Base-by-base conservation (phyloP, 352 stramenopile genomes). In the Lagenidium giganteum region DNA sequence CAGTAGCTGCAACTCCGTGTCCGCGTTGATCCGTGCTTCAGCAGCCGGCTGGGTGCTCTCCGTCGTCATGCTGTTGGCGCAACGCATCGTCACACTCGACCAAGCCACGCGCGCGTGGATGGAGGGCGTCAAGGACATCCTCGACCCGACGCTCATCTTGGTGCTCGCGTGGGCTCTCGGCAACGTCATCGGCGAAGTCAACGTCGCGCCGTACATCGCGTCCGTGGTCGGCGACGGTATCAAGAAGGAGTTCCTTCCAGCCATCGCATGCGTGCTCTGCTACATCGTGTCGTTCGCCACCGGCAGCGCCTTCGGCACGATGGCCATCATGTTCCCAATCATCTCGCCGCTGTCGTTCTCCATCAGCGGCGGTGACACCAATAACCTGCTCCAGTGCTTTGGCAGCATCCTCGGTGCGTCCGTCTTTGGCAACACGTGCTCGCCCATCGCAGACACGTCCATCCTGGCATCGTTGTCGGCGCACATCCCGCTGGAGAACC, bases 291-390 rank as follows among this genome's bases (percentile, higher is more conserved):
- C 87, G 12, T 96, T 96, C 38, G 71, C 83, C n/a, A 93, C 84
- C 4, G 88, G 88, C 37, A 95, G 81, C 34, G 64, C 70, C 14
- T 96, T 95, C 51, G 84, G 83, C 37, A 96, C 88, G 8, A 96
- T 97, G 83, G 85, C 80, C 35, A 96, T 97, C 49, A 86, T 97
- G 61, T 96, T 97, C 54, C 88, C 88, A 14, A 93, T 97, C 51
- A 87, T 93, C 40, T 75, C 76, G 29, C 82, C 80, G 42, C 70
- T 96, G 8, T 92, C 83, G 39, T 95, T 63, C 64, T 70, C 73
- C 33, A 86, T 95, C 45, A 87, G 69, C 34, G 66, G 73, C 24
- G 77, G 77, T 8, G 85, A 97, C 40, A 44, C 63, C 8, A 69
- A 79, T 14, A 95, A 95, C 49, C 52, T 97, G 34, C 67, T 86